Evolutionary conservation across 2,329 filamentous ascomycete species (phyloP).

Genomic region (Arthrinium phaeospermum): DNA sequence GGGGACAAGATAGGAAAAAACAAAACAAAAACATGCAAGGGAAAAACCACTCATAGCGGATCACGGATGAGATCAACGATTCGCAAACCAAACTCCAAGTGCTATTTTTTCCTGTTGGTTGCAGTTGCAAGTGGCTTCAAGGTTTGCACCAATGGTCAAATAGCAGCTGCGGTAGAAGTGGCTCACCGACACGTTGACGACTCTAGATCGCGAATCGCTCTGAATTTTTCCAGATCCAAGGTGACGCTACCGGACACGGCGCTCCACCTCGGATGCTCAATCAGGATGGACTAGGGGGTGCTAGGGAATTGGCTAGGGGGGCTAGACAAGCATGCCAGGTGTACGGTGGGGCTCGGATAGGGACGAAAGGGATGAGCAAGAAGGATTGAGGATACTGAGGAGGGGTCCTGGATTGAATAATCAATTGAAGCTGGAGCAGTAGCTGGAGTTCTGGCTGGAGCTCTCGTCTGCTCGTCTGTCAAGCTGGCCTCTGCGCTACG

Average conservation of each 20-base stretch:
- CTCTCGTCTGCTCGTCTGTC: no score
- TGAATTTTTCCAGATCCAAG: constrained; percentile 7
- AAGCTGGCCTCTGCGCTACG: background rate
- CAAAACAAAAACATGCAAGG: background rate
- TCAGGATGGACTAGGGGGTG: background rate
- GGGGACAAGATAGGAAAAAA: background rate
- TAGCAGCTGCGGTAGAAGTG: background rate
- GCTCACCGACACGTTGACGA: constrained; percentile 12
- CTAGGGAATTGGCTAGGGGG: background rate
- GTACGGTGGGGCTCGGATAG: background rate
- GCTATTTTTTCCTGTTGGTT: background rate
- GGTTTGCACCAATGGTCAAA: background rate
- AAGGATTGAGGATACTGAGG: background rate
- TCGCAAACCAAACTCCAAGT: background rate
- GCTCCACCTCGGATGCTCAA: background rate
- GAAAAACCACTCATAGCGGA: constrained; percentile 5
- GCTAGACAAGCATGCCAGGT: constrained; percentile 9
- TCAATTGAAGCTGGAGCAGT: no score
- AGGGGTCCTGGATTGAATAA: background rate
- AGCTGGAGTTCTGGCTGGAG: no score
- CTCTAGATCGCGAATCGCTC: constrained; percentile 12
- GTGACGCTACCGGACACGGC: background rate
- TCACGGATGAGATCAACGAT: background rate
- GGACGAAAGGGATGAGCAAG: background rate
- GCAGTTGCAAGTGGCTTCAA: background rate